Base-by-base conservation (phyloP, 257 asterid genomes). In the Solanum lignicaule region DNA sequence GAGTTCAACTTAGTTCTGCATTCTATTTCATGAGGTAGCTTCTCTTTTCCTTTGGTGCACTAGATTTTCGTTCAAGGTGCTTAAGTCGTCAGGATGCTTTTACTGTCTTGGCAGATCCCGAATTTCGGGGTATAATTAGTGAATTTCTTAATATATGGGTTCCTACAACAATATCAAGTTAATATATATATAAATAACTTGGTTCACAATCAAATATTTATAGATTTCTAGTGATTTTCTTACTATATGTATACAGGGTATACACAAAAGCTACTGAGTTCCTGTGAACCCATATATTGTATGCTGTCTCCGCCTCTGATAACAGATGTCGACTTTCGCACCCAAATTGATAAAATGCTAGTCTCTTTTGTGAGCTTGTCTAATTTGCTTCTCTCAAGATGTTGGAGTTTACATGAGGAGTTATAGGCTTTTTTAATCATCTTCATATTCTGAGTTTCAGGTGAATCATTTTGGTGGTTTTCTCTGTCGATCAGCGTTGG, bases 1-100 rank as follows among this genome's bases (percentile, higher is more conserved):
- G 98, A 87, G 87, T 86, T 87, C 83, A 46, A 43, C 88, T 29
- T 38, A 58, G 38, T 18, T 39, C 48, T 62, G 68, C 35, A 15
- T 86, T 73, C 38, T 65, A 29, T 11, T 81, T 48, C 60, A 36
- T 81, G 41, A 35, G 84, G 35, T 36, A 33, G 79, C 29, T 82
- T 48, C 46, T 43, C 86, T 31, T 52, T 25, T 74, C 69, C 60
- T 83, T 65, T 27, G 86, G 11, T 41, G 27, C 33, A 66, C 6
- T 35, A 1, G 7, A 81, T 81, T 81, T 81, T 48, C 9, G 27
- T 46, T 81, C 10, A 81, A 81, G 41, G 85, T 46, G 29, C 39
- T 48, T 8, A 46, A 18, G 5, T 46, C 85, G 5, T 1, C 25
- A 0, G 66, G 6, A 2, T 81, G 10, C 68, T 29, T 81, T 81